These are phyloP conservation scores for Pseudonitzschia multiseries DNA, from an alignment of 108 stramenopile genomes.

Conservation along the genomic window DNA sequence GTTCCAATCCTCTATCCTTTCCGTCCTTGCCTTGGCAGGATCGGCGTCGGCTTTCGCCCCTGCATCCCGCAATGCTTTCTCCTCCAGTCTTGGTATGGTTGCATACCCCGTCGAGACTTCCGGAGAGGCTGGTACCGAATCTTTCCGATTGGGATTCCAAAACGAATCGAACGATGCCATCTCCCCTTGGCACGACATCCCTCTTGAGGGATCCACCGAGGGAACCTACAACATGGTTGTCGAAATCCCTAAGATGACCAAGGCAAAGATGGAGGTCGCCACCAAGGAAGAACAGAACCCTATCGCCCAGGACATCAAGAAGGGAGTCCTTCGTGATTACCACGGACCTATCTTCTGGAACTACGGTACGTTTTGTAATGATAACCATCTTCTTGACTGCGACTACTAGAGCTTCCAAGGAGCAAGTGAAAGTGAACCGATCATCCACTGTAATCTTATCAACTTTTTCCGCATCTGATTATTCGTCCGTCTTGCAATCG, in stretches of 20 bases:
- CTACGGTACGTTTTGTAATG: constrained; percentile 73
- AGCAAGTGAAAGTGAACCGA: background rate
- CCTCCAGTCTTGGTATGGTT: constrained; percentile 9
- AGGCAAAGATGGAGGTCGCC: constrained; percentile 99
- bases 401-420: no score
- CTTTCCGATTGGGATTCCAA: constrained; percentile 81
- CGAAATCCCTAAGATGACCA: constrained; percentile 98
- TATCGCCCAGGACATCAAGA: constrained; percentile 98
- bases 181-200: constrained; percentile 91
- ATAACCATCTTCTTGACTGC: no score
- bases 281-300: constrained; percentile 97
- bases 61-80: constrained; percentile 22
- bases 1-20: constrained; percentile 49
- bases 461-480: background rate
- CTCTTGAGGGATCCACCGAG: constrained; percentile 48
- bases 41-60: constrained; percentile 54
- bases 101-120: background rate
- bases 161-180: constrained; percentile 53
- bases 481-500: background rate
- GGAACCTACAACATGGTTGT: constrained; percentile 92
- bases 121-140: constrained; percentile 80
- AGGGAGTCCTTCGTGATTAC: constrained; percentile 97
- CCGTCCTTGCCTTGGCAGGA: constrained; percentile 49
- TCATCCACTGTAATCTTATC: no score
- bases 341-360: constrained; percentile 99